These are phyloP conservation scores for Lentinula lateritia DNA, from an alignment of 768 basidiomycete species.

Conservation along the genomic window DNA sequence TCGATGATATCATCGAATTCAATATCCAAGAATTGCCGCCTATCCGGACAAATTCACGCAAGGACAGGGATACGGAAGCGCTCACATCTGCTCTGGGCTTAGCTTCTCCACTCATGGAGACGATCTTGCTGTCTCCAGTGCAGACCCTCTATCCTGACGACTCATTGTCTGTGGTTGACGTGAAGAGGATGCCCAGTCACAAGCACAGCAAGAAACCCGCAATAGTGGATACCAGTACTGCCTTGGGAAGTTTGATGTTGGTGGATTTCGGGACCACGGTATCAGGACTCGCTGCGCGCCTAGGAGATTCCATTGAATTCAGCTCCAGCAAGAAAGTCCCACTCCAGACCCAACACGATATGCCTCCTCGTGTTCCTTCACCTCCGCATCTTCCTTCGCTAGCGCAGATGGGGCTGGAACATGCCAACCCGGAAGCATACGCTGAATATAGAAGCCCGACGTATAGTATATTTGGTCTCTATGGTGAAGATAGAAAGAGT, in stretches of 20 bases:
- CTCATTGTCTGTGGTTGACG: slow-evolving; percentile 56
- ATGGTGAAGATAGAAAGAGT: slow-evolving; percentile 59
- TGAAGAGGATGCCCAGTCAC: slow-evolving; percentile 23
- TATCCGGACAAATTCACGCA: slow-evolving; percentile 36
- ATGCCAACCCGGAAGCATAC: slow-evolving; percentile 55
- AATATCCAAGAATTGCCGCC: slow-evolving; percentile 25
- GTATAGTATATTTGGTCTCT: slow-evolving; percentile 76
- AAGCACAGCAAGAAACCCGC: slow-evolving; percentile 14
- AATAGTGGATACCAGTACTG: slow-evolving; percentile 39
- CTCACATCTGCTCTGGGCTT: slow-evolving; percentile 34
- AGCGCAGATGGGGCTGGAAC: slow-evolving; percentile 71
- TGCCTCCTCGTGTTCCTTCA: slow-evolving; percentile 74
- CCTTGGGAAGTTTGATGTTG: slow-evolving; percentile 56
- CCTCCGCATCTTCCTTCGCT: slow-evolving; percentile 70
- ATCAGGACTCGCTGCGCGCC: slow-evolving; percentile 19
- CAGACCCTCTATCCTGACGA: slow-evolving; percentile 70
- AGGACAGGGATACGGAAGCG: slow-evolving; percentile 33
- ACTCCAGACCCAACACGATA: slow-evolving; percentile 33
- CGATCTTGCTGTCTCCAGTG: slow-evolving; percentile 46
- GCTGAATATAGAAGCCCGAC: slow-evolving; percentile 73
- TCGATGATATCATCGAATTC: slow-evolving; percentile 26
- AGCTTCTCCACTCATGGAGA: slow-evolving; percentile 18
- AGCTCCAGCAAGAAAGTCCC: background rate
- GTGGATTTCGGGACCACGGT: slow-evolving; percentile 45
- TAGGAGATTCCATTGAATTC: slow-evolving; percentile 6